Conservation (phyloP, 192 early-diverging fungal genomes). For the Podila verticillata region DNA sequence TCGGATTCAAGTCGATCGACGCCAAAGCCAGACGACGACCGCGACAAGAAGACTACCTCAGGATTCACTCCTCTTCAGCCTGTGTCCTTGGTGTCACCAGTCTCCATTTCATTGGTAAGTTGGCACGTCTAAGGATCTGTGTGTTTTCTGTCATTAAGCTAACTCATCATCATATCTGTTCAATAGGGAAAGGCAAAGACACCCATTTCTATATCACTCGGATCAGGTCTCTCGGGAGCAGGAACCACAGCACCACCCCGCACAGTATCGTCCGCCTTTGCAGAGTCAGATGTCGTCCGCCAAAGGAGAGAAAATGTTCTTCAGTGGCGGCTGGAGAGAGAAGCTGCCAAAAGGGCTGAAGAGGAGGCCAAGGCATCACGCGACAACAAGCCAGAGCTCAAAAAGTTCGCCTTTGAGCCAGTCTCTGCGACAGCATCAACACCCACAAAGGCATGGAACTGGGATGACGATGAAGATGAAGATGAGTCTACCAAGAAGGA, state of each 20-base stretch:
- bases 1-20: background rate
- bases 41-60: background rate
- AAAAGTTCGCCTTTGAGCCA: conserved; percentile 7
- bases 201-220: conserved; percentile 25
- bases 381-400: background rate
- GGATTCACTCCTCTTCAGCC: background rate
- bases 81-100: background rate
- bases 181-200: conserved; percentile 17
- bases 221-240: background rate
- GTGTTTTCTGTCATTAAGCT: background rate
- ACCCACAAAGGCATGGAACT: conserved; percentile 64
- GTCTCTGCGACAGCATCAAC: conserved; percentile 8
- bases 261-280: conserved; percentile 38
- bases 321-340: conserved; percentile 82
- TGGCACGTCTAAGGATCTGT: background rate
- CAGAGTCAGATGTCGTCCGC: conserved; percentile 70
- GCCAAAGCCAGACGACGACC: background rate
- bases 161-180: conserved; percentile 1
- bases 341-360: conserved; percentile 56
- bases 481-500: conserved; percentile 46
- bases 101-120: conserved; percentile 2
- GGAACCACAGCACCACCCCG: conserved; percentile 34
- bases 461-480: conserved; percentile 74
- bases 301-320: conserved; percentile 84
- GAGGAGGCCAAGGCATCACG: conserved; percentile 49